Base-by-base conservation (phyloP, 768 basidiomycete species). In the Tulasnella sp. region DNA sequence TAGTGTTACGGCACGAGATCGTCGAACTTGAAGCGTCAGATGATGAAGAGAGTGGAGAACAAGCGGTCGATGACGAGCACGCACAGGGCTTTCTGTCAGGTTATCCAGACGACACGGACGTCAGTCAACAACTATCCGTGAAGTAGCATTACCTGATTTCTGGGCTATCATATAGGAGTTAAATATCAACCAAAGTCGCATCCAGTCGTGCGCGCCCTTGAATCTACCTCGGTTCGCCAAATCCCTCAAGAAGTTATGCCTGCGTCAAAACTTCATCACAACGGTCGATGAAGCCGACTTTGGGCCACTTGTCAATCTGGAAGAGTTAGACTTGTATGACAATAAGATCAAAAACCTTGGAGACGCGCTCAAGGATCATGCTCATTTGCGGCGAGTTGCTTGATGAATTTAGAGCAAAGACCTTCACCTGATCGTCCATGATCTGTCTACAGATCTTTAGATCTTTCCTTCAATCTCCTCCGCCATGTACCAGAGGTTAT, bases 301-400 rank as follows among this genome's bases (percentile, higher is more conserved):
- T 66, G 74, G 75, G 29, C 73, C 77, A 30, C 71, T 97, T 58
- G 77, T 69, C 11, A 76, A 80, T 47, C 72, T 99, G 34, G 88
- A 92, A 67, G 96, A 98, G 64, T 71, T 98, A 60, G 96, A 99
- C 72, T 66, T 97, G 63, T 99, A 98, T 69, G 96, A 99, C 71
- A 99, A 99, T 74, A 85, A 90, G 70, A 70, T 99, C 64, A 94
- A 89, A 72, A 72, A 74, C 51, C 61, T 88, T 19, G 86, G 80
- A 0, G 74, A 81, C 62, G 84, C 86, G 0, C 67, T 97, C 55
- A 76, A 84, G 24, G 70, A 70, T 1, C 68, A 72, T 55, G 58
- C 70, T 3, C 76, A 77, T 30, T 75, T 91, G 53, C 74, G 65
- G 88, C 88, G 69, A 65, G 82, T 72, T 1, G 10, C 52, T 45